Base-by-base conservation (phyloP, 805 yeast species). In the Candida broadrunensis region DNA sequence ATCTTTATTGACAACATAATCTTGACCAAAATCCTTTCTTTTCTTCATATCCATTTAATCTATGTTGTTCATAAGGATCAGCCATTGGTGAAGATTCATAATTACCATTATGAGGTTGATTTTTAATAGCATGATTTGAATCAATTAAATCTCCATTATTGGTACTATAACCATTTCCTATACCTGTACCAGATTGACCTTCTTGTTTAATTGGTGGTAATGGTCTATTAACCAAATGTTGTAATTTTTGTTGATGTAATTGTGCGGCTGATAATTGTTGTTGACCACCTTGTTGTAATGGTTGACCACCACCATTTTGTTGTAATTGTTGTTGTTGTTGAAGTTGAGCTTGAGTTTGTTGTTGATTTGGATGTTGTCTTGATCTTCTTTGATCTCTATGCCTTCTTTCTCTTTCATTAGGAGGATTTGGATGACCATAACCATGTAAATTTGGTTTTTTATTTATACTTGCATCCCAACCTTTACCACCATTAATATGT, bases 361-460 rank as follows among this genome's bases (percentile, higher is more conserved):
- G 58, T 36, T 53, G 54, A 44, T 53, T 48, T 19, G 59, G 65
- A 43, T 64, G 70, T 33, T 67, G 73, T 48, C 72, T 64, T 43
- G 60, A 57, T 53, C 73, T 62, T 53, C 75, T 63, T 56, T 66
- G 74, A 35, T 70, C 74, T 42, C 74, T 65, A 44, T 67, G 73
- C 47, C 74, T 67, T 54, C 75, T 60, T 32, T 68, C 73, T 33
- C 74, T 54, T 25, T 70, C 75, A 44, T 69, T 69, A 12, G 75
- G 74, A 19, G 84, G 84, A 45, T 70, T 78, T 38, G 86, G 85
- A 57, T 81, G 80, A 20, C 93, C 93, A 57, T 85, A 85, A 4
- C 95, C 95, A 58, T 85, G 88, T 48, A 85, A 63, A 62, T 85
- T 85, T 35, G 87, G 88, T 56, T 87, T 83, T 59, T 82, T 84